Percentiles rank a stretch among this genome's conserved stretches.
These are phyloP conservation scores for Galeopsis tetrahit DNA, from an alignment of 257 asterid species.

Conservation along the genomic window DNA sequence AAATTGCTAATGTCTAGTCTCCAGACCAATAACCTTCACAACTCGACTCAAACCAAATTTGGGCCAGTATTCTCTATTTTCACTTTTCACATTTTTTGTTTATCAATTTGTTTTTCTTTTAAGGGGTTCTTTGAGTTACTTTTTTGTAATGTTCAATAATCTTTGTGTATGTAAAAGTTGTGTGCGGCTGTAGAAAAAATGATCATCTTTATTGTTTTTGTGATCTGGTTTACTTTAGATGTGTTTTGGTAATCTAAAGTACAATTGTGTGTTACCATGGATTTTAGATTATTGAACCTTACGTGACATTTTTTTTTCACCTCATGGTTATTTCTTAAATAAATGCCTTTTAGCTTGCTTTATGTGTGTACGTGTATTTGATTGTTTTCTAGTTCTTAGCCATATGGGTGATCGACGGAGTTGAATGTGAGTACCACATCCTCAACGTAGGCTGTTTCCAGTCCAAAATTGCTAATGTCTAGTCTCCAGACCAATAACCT, in stretches of 20 bases:
- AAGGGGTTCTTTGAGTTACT: background rate
- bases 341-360: background rate
- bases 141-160: background rate
- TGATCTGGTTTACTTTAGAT: conserved; percentile 25
- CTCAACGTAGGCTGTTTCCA: conserved; percentile 89
- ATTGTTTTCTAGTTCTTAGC: conserved; percentile 1
- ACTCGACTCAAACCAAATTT: conserved; percentile 89
- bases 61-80: conserved; percentile 44
- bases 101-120: background rate
- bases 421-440: conserved; percentile 48
- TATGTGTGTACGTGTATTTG: background rate
- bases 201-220: conserved; percentile 15
- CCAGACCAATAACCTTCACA: conserved; percentile 81
- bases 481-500: conserved; percentile 85
- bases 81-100: background rate
- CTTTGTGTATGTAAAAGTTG: conserved; percentile 21
- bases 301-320: background rate
- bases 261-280: background rate
- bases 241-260: conserved; percentile 14
- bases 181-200: conserved; percentile 3
- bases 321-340: conserved; percentile 12
- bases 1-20: conserved; percentile 91
- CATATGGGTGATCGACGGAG: no score
- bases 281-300: conserved; percentile 6
- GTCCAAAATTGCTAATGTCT: conserved; percentile 98